Evolutionary conservation across 202 grass and related monocot species (phyloP).

Genomic region (Setaria italica): DNA sequence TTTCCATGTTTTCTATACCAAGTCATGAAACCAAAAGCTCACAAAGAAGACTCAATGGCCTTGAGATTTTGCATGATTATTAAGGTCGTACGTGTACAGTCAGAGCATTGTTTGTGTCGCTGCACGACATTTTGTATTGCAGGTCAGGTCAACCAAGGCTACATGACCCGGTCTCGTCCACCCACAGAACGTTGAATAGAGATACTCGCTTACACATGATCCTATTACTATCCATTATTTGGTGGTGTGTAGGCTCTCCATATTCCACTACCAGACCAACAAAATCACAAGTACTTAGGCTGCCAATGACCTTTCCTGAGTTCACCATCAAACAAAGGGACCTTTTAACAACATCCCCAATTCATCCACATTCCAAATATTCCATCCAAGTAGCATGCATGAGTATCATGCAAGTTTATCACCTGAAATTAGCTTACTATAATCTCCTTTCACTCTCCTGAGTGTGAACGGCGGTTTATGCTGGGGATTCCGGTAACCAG

Average conservation of each 20-base stretch:
- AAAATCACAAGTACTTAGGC: background rate
- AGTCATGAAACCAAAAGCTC: background rate
- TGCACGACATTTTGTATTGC: conserved; percentile 8
- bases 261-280: conserved; percentile 30
- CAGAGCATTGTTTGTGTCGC: background rate
- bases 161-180: background rate
- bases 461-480: conserved; percentile 42
- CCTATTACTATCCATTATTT: conserved; percentile 27
- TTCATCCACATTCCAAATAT: background rate
- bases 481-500: conserved; percentile 32
- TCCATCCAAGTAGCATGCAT: background rate
- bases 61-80: background rate
- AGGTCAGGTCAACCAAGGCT: conserved; percentile 2
- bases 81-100: background rate
- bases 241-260: background rate
- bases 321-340: conserved; percentile 1
- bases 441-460: conserved; percentile 10
- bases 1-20: conserved; percentile 6
- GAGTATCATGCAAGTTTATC: background rate
- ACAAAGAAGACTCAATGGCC: background rate
- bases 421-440: background rate
- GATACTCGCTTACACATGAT: conserved; percentile 36
- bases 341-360: background rate
- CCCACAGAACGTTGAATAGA: conserved; percentile 36
- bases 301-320: conserved; percentile 9